Base-by-base conservation (phyloP, 2,329 filamentous ascomycete genomes). In the Exutisphaerella laricina region DNA sequence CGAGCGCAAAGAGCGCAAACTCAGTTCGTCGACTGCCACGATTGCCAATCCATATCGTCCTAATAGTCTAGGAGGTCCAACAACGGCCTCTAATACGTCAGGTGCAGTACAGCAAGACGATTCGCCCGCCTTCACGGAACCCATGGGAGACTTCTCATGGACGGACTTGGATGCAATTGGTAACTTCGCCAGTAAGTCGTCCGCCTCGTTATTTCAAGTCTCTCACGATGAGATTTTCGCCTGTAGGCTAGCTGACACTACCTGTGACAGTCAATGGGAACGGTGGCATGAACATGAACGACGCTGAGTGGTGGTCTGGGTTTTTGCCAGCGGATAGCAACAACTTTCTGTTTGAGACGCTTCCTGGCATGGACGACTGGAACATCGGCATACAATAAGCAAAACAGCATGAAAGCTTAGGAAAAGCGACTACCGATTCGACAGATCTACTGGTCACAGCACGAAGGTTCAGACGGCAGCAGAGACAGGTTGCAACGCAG, bases 111-210 rank as follows among this genome's bases (percentile, higher is more conserved):
- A 50, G 6, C 51, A 50, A 2, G 55, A 59, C n/a, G 54, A 57
- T 36, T 67, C 64, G 32, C 68, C 69, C 0, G 65, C 66, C 18
- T 54, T 69, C 9, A 69, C 67, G 4, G 70, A 72, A 48, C 48
- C 17, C 4, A 70, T 71, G 66, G 70, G 70, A 5, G 70, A 72
- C 45, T 72, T 72, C 51, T 68, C 66, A 20, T 72, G 70, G 70
- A 71, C 70, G 3, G 69, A 72, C 56, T 55, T 72, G 3, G 58
- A 65, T 45, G 70, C 70, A 10, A 70, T 72, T 10, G 69, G 69
- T 4, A 68, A 72, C 23, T 72, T 72, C 45, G 70, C 68, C 0
- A 64, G n/a, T n/a, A n/a, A n/a, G n/a, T n/a, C n/a, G n/a, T n/a
- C n/a, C n/a, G n/a, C n/a, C n/a, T n/a, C n/a, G n/a, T n/a, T n/a